phyloP scores from a whole-genome alignment of 129 eudicot species.

The Chrysanthemum makinoi region DNA sequence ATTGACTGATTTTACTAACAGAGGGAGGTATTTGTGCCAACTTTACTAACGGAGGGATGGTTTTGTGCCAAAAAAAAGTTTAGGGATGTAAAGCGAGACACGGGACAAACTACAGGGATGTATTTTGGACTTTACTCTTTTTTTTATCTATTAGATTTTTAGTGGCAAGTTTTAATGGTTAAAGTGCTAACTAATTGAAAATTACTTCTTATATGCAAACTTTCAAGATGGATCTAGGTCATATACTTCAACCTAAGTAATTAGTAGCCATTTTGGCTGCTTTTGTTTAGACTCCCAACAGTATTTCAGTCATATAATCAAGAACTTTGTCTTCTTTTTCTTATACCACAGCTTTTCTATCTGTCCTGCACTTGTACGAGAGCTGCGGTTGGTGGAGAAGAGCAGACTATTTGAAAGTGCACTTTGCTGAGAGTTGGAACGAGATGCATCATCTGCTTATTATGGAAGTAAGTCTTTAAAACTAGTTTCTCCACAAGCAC shows the following conservation, averaged over 20 bases:
- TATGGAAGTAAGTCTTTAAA: constrained; percentile 67
- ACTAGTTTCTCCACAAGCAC: not conserved
- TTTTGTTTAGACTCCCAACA: not conserved
- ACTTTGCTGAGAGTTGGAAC: constrained; percentile 99
- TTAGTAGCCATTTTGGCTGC: constrained; percentile 14
- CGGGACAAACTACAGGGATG: too few species aligned
- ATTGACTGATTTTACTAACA: too few species aligned
- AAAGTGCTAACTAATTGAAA: not conserved
- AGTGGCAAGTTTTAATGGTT: not conserved
- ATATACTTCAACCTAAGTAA: not conserved
- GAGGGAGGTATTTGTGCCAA: too few species aligned
- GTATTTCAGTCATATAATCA: constrained; percentile 6
- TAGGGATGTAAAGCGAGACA: too few species aligned
- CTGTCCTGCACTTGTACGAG: constrained; percentile 93
- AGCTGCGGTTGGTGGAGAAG: constrained; percentile 99
- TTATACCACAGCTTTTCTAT: constrained; percentile 72
- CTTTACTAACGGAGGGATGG: too few species aligned
- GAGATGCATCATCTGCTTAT: constrained; percentile 99
- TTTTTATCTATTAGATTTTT: not conserved
- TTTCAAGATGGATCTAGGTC: not conserved
- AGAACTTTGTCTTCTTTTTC: not conserved
- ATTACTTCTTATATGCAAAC: not conserved
- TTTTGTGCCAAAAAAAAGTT: too few species aligned
- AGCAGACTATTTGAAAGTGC: constrained; percentile 94
- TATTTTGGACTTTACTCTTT: not conserved